Evolutionary conservation across 2,329 filamentous ascomycete species (phyloP).

Genomic region (Penicillium nordicum): DNA sequence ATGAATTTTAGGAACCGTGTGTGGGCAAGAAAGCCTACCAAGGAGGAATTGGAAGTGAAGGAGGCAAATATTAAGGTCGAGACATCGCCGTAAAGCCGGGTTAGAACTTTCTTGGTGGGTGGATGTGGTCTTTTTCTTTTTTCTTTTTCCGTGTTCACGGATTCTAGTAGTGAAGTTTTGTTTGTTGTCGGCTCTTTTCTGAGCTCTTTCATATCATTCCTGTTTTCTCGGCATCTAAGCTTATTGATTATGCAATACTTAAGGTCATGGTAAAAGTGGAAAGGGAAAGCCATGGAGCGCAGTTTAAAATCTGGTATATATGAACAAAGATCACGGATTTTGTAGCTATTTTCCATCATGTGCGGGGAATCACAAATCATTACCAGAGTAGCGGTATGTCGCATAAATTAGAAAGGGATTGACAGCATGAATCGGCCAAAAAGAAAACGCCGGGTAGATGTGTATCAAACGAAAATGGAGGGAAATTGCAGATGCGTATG

Average conservation of each 20-base stretch:
- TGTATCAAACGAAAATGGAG: not conserved
- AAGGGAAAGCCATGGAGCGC: not conserved
- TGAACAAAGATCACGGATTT: not conserved
- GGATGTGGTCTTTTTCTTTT: not conserved
- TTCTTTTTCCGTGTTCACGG: not conserved
- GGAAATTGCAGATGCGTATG: not conserved
- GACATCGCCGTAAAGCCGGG: not conserved
- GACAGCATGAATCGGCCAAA: not conserved
- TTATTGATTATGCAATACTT: not conserved
- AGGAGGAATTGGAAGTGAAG: not conserved
- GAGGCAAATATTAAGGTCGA: not conserved
- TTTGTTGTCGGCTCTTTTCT: not conserved
- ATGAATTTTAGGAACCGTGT: not conserved
- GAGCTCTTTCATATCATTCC: not conserved
- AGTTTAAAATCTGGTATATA: not conserved
- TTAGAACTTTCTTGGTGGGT: not conserved
- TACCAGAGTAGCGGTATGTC: not conserved
- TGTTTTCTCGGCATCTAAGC: not conserved
- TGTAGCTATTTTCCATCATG: constrained; percentile 5
- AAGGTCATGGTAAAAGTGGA: too few species aligned
- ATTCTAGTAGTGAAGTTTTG: not conserved
- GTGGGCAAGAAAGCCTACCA: constrained; percentile 4
- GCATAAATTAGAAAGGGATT: not conserved
- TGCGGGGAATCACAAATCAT: constrained; percentile 1
- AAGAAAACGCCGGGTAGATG: constrained; percentile 7